Evolutionary conservation across 1,284 basidiomycete species (phyloP).

Genomic region (Boletellus sp.): DNA sequence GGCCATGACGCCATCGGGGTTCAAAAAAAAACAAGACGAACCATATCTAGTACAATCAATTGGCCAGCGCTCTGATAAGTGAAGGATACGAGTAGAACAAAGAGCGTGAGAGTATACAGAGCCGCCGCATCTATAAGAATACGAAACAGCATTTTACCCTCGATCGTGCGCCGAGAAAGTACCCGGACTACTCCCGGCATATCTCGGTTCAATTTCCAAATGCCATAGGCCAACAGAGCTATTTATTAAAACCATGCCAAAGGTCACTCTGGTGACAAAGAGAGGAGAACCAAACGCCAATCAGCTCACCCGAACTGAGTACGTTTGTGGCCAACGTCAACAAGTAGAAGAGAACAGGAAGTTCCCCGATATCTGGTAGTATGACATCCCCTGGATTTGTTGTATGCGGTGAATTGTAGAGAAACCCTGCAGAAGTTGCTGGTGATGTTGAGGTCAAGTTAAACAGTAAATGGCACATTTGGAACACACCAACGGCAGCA

Average conservation of each 20-base stretch:
- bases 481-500: slow-evolving; percentile 12
- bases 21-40: slow-evolving; percentile 3
- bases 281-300: neutral
- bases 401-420: slow-evolving; percentile 7
- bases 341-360: slow-evolving; percentile 21
- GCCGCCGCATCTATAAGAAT: slow-evolving; percentile 19
- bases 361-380: slow-evolving; percentile 20
- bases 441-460: neutral
- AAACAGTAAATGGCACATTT: no score
- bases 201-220: slow-evolving; percentile 15
- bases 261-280: neutral
- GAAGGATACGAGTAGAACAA: slow-evolving; percentile 16
- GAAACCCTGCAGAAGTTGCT: slow-evolving; percentile 14
- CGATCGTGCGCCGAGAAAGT: slow-evolving; percentile 8
- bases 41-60: slow-evolving; percentile 24
- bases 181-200: slow-evolving; percentile 9
- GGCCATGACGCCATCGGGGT: neutral
- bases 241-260: neutral
- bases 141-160: slow-evolving; percentile 15
- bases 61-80: slow-evolving; percentile 8
- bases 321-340: slow-evolving; percentile 22
- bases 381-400: slow-evolving; percentile 18
- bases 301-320: slow-evolving; percentile 17
- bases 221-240: slow-evolving; percentile 23
- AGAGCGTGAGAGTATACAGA: slow-evolving; percentile 18